These are phyloP conservation scores for Bretschneidera sinensis DNA, from an alignment of 345 rosid genomes.

Conservation along the genomic window DNA sequence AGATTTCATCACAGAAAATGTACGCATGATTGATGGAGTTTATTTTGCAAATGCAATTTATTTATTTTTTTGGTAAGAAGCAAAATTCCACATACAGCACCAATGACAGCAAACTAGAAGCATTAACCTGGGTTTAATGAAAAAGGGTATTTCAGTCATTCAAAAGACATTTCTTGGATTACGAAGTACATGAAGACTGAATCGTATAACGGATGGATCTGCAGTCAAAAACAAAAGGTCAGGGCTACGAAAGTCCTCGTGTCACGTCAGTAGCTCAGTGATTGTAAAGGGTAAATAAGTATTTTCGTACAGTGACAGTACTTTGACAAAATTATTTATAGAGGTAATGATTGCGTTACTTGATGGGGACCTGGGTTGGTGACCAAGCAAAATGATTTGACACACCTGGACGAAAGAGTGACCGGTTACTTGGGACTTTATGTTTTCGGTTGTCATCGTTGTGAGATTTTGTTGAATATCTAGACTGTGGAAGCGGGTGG, in stretches of 20 bases:
- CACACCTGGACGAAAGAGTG: slow-evolving; percentile 22
- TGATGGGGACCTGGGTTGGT: not conserved
- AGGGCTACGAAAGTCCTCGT: not conserved
- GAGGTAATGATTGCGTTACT: slow-evolving; percentile 16
- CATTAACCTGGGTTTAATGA: no score
- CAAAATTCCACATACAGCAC: no score
- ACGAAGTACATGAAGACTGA: no score
- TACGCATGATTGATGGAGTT: no score
- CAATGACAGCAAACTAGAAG: no score
- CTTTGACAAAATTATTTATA: not conserved
- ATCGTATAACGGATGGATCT: slow-evolving; percentile 16
- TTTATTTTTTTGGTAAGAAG: no score
- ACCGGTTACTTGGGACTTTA: slow-evolving; percentile 25
- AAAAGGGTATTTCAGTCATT: not conserved
- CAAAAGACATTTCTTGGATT: not conserved
- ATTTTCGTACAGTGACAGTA: no score
- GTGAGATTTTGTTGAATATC: slow-evolving; percentile 12
- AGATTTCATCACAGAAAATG: no score
- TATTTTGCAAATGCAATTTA: no score
- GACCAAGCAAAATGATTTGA: slow-evolving; percentile 12
- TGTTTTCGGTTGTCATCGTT: slow-evolving; percentile 13
- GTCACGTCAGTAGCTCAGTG: no score
- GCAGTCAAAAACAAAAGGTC: slow-evolving; percentile 23
- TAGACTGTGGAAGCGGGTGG: slow-evolving; percentile 14
- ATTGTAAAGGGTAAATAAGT: not conserved